Conservation (phyloP, 1,284 basidiomycete genomes). For the Tilletiopsis washingtonensis region DNA sequence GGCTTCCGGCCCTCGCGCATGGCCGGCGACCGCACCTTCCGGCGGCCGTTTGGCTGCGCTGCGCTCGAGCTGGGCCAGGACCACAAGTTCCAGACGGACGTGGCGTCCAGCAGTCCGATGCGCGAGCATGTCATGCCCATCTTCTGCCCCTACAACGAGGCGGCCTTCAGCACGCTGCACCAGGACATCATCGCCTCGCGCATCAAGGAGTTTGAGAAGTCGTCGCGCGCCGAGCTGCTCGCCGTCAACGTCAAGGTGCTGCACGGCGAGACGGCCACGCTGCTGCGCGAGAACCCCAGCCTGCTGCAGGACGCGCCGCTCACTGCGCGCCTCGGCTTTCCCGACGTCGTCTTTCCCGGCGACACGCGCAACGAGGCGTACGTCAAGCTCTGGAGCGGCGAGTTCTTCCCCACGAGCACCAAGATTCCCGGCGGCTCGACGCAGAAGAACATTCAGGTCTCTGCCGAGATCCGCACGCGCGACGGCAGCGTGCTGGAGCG, state of each 20-base stretch:
- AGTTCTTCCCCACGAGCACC: conserved; percentile 32
- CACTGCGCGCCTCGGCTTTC: conserved; percentile 85
- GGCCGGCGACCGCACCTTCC: conserved; percentile 51
- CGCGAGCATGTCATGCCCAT: conserved; percentile 81
- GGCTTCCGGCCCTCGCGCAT: conserved; percentile 23
- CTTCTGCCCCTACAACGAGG: conserved; percentile 70
- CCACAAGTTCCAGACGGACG: conserved; percentile 56
- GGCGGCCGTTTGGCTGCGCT: conserved; percentile 88
- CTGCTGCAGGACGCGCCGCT: conserved; percentile 73
- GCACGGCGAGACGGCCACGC: conserved; percentile 66
- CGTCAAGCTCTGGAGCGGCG: conserved; percentile 55
- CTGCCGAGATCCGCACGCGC: conserved; percentile 73
- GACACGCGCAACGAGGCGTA: conserved; percentile 89
- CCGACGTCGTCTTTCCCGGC: conserved; percentile 90
- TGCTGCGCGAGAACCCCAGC: conserved; percentile 76
- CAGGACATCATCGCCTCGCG: conserved; percentile 84
- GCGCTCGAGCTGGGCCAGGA: conserved; percentile 72
- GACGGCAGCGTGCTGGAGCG: conserved; percentile 67
- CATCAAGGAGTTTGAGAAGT: conserved; percentile 73
- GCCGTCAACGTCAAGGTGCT: conserved; percentile 85
- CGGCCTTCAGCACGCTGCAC: conserved; percentile 82
- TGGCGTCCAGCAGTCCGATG: conserved; percentile 25
- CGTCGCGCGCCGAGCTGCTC: conserved; percentile 73
- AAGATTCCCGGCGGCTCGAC: conserved; percentile 31
- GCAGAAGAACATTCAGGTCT: conserved; percentile 69